These are phyloP conservation scores for Suillus lakei DNA, from an alignment of 768 basidiomycete genomes.

Conservation along the genomic window DNA sequence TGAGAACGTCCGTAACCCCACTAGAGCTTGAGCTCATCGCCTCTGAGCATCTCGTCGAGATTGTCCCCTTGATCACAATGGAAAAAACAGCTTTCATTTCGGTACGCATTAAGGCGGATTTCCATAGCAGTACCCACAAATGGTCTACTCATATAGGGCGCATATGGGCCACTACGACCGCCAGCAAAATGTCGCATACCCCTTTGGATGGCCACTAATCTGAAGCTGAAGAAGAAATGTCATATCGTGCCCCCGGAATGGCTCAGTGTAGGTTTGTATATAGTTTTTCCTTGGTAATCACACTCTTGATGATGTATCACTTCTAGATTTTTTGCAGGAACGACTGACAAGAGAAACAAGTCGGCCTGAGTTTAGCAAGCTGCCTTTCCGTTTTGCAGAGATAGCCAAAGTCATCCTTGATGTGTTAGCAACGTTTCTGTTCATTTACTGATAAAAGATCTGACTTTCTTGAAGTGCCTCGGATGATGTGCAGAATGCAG, in stretches of 20 bases:
- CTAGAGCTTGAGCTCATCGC: constrained; percentile 90
- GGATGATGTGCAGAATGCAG: constrained; percentile 86
- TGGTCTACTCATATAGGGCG: constrained; percentile 57
- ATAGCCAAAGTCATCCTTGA: constrained; percentile 93
- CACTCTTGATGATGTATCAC: constrained; percentile 3
- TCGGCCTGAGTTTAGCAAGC: constrained; percentile 69
- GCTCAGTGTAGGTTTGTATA: constrained; percentile 77
- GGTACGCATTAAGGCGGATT: constrained; percentile 33
- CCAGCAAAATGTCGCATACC: constrained; percentile 88
- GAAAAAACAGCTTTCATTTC: constrained; percentile 91
- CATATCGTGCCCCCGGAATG: constrained; percentile 90
- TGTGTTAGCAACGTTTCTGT: constrained; percentile 57
- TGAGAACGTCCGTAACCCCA: constrained; percentile 77
- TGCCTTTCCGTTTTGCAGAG: constrained; percentile 91
- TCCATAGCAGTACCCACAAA: background rate
- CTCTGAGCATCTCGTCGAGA: constrained; percentile 81
- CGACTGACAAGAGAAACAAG: constrained; percentile 76
- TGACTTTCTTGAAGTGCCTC: constrained; percentile 62
- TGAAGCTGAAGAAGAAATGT: constrained; percentile 95
- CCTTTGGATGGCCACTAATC: constrained; percentile 93
- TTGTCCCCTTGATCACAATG: constrained; percentile 89
- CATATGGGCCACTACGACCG: constrained; percentile 91
- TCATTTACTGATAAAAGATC: background rate
- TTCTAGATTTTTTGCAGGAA: constrained; percentile 79
- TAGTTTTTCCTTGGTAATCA: background rate